Conservation (phyloP, 2,329 filamentous ascomycete species). For the Cucurbitaria berberidis region DNA sequence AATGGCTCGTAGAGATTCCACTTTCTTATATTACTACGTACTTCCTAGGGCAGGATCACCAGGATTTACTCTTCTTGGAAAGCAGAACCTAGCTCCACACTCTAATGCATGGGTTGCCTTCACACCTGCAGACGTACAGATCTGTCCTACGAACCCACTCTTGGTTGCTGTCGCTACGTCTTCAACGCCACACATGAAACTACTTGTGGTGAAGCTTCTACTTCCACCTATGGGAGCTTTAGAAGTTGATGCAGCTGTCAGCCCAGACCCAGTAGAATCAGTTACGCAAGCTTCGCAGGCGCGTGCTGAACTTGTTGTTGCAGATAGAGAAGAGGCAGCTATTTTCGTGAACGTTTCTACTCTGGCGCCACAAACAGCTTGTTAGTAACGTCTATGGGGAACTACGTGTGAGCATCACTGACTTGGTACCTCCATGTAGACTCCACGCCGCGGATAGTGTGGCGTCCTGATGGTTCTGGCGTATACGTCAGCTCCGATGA, state of each 20-base stretch:
- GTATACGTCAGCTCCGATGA: constrained; percentile 71
- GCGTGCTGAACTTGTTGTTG: constrained; percentile 56
- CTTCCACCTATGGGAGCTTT: constrained; percentile 51
- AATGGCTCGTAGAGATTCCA: constrained; percentile 64
- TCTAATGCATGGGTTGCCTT: constrained; percentile 70
- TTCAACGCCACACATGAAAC: constrained; percentile 66
- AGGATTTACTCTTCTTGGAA: constrained; percentile 53
- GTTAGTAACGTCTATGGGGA: background rate
- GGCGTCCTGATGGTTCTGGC: constrained; percentile 67
- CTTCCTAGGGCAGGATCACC: constrained; percentile 28
- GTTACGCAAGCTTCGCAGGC: constrained; percentile 60
- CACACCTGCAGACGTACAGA: constrained; percentile 63
- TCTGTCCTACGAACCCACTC: constrained; percentile 61
- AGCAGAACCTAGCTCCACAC: constrained; percentile 66
- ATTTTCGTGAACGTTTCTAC: constrained; percentile 66
- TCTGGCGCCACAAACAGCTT: constrained; percentile 65
- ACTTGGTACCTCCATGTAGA: constrained; percentile 33
- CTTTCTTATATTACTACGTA: constrained; percentile 63
- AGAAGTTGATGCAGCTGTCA: constrained; percentile 2
- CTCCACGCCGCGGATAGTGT: constrained; percentile 66
- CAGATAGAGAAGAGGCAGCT: constrained; percentile 64
- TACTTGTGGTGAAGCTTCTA: constrained; percentile 64
- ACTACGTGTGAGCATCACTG: background rate
- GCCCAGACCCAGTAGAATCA: constrained; percentile 8
- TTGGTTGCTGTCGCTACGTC: constrained; percentile 66